Percentiles rank a stretch among this genome's conserved stretches.
These are phyloP conservation scores for Solanum habrochaites DNA, from an alignment of 257 asterid genomes.

Conservation along the genomic window DNA sequence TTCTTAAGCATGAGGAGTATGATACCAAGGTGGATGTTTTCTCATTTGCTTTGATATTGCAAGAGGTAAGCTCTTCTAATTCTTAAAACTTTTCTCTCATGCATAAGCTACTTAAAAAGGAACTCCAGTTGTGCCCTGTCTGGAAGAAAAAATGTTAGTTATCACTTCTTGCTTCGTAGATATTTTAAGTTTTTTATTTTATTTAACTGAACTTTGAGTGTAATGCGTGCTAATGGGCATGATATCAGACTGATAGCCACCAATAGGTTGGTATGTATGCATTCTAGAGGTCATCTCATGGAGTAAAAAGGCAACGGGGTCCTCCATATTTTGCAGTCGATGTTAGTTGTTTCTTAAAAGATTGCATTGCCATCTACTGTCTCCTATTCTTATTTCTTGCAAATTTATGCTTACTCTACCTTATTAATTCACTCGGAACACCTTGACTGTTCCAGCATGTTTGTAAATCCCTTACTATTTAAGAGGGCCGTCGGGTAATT, in stretches of 20 bases:
- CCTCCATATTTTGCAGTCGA: not conserved
- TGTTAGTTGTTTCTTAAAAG: not conserved
- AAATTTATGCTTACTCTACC: not conserved
- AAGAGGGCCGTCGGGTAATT: not conserved
- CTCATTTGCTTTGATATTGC: slow-evolving; percentile 77
- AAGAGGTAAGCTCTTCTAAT: slow-evolving; percentile 45
- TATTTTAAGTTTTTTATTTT: not conserved
- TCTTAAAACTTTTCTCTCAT: not conserved
- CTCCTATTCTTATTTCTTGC: not conserved
- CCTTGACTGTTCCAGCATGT: not conserved
- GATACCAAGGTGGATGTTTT: slow-evolving; percentile 83
- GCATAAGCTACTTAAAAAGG: not conserved
- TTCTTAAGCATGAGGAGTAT: slow-evolving; percentile 67
- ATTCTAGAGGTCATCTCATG: not conserved
- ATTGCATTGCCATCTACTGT: not conserved
- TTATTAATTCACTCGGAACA: not conserved
- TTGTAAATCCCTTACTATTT: not conserved
- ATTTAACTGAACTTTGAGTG: not conserved
- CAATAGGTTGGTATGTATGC: not conserved
- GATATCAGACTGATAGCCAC: not conserved
- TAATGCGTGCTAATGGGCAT: not conserved
- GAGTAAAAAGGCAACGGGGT: not conserved
- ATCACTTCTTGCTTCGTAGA: not conserved
- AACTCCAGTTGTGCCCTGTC: not conserved
- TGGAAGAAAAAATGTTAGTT: not conserved